Conservation (phyloP, 257 asterid species). For the Nicotiana tabacum region DNA sequence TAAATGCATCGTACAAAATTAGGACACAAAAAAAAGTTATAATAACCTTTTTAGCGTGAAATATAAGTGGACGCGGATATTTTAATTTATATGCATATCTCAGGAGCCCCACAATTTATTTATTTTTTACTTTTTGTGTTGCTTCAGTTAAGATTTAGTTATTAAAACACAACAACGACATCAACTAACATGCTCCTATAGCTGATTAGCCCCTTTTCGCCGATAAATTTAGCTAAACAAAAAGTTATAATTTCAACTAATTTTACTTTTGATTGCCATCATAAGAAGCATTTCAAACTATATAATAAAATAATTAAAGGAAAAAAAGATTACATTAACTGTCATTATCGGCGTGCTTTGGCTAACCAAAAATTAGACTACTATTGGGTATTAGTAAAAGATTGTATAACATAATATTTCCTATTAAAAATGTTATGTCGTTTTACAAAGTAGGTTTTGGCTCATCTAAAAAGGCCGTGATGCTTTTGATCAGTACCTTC, state of each 20-base stretch:
- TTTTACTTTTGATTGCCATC: neutral
- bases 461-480: neutral
- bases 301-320: too few species aligned
- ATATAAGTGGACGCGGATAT: neutral
- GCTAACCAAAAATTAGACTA: slow-evolving; percentile 7
- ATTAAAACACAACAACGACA: slow-evolving; percentile 6
- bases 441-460: slow-evolving; percentile 26
- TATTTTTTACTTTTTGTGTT: neutral
- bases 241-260: neutral
- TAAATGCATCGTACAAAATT: neutral
- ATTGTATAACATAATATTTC: slow-evolving; percentile 3
- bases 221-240: neutral
- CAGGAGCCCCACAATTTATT: neutral
- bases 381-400: slow-evolving; percentile 1
- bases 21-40: neutral
- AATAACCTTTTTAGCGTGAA: neutral
- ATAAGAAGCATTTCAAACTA: too few species aligned
- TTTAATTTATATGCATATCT: neutral
- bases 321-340: neutral
- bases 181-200: slow-evolving; percentile 18
- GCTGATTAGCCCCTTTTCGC: slow-evolving; percentile 16
- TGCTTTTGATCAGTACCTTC: neutral
- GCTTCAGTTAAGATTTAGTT: neutral
- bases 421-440: slow-evolving; percentile 8
- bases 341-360: slow-evolving; percentile 23